Conservation (phyloP, 495 filamentous ascomycete species). For the Rostrohypoxylon terebratum region DNA sequence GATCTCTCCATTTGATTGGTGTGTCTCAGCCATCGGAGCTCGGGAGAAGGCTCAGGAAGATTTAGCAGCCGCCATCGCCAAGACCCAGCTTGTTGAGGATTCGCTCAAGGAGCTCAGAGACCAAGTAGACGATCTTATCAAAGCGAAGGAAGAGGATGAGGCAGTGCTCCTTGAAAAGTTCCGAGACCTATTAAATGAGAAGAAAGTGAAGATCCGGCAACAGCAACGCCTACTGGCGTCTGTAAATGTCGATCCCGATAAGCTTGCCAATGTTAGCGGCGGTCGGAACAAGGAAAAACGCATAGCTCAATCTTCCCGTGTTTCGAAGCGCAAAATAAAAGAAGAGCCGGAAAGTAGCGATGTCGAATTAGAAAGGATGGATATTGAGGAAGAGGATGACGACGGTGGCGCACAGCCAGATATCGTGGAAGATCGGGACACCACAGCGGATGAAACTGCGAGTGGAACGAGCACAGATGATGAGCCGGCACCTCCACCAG, state of each 20-base stretch:
- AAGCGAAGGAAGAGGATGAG: slow-evolving; percentile 75
- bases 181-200: slow-evolving; percentile 78
- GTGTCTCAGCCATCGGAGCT: slow-evolving; percentile 55
- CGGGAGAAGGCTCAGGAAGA: slow-evolving; percentile 53
- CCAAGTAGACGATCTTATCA: slow-evolving; percentile 73
- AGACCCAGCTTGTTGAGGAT: slow-evolving; percentile 62
- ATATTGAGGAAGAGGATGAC: slow-evolving; percentile 62
- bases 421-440: slow-evolving; percentile 53
- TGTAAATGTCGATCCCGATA: slow-evolving; percentile 66
- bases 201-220: slow-evolving; percentile 91
- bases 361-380: slow-evolving; percentile 70
- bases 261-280: slow-evolving; percentile 41
- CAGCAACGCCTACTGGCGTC: slow-evolving; percentile 76
- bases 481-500: slow-evolving; percentile 50
- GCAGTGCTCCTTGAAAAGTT: slow-evolving; percentile 77
- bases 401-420: slow-evolving; percentile 31
- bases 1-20: slow-evolving; percentile 81
- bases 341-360: slow-evolving; percentile 58
- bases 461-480: slow-evolving; percentile 60
- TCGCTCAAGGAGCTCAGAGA: slow-evolving; percentile 60
- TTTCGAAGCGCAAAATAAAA: slow-evolving; percentile 65
- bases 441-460: slow-evolving; percentile 55
- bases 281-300: slow-evolving; percentile 32
- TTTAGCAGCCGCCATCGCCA: slow-evolving; percentile 57
- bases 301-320: slow-evolving; percentile 51